phyloP scores from a whole-genome alignment of 805 yeast species.

The Ogataea pilisensis region DNA sequence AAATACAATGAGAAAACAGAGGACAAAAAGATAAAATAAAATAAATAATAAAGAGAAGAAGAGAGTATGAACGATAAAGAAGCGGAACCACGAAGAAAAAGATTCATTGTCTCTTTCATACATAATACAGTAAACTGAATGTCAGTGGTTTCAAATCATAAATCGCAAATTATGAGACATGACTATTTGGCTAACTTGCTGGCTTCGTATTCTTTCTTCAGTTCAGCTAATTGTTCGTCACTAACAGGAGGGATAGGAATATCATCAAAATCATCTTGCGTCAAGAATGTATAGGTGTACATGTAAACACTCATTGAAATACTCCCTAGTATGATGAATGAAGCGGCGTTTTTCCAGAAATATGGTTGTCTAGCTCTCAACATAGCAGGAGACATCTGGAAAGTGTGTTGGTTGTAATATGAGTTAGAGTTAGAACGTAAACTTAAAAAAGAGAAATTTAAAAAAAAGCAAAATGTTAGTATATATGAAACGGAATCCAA shows the following conservation, averaged over 20 bases:
- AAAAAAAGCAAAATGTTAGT: constrained; percentile 12
- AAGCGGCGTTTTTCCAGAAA: constrained; percentile 69
- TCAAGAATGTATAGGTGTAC: constrained; percentile 62
- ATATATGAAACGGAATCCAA: no score
- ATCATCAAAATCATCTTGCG: constrained; percentile 79
- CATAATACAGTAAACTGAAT: background rate
- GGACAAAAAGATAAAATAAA: no score
- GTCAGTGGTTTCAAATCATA: background rate
- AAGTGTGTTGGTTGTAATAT: constrained; percentile 42
- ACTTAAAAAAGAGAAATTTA: constrained; percentile 2
- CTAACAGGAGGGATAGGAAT: constrained; percentile 92
- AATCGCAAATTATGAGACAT: no score
- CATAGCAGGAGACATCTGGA: constrained; percentile 87
- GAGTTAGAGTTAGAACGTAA: constrained; percentile 28
- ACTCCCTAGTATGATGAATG: constrained; percentile 55
- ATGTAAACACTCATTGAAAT: constrained; percentile 65
- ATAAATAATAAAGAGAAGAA: no score
- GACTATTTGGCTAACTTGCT: constrained; percentile 24
- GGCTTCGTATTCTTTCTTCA: constrained; percentile 68
- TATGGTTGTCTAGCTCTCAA: constrained; percentile 85
- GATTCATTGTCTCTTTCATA: no score
- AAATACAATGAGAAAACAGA: no score
- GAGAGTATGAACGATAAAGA: no score
- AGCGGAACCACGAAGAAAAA: no score
- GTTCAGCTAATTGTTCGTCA: constrained; percentile 66